phyloP scores from a whole-genome alignment of 352 stramenopile genomes.

The Phytopythium chamaehyphon region DNA sequence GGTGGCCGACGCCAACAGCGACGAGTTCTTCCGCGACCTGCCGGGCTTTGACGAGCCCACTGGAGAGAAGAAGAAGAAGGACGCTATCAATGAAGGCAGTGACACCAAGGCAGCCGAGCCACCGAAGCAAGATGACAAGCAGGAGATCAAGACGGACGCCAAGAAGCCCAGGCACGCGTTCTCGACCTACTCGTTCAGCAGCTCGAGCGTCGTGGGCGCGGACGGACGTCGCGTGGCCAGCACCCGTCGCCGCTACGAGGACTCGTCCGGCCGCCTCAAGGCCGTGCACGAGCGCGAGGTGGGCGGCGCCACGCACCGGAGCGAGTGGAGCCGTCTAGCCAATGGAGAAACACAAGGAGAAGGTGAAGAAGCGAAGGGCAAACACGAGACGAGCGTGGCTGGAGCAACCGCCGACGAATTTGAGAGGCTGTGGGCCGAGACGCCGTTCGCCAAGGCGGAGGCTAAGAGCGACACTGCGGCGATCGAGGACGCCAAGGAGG shows the following conservation, averaged over 20 bases:
- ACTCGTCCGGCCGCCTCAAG: constrained; percentile 41
- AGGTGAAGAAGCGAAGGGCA: constrained; percentile 3
- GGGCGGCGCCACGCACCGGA: constrained; percentile 26
- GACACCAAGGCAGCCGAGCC: constrained; percentile 9
- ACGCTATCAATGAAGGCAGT: neutral
- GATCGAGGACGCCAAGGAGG: constrained; percentile 11
- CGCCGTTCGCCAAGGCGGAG: constrained; percentile 36
- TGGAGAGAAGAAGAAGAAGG: neutral
- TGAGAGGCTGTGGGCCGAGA: constrained; percentile 37
- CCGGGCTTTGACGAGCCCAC: constrained; percentile 6
- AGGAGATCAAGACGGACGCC: neutral
- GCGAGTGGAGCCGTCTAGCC: constrained; percentile 22
- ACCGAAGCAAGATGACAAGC: neutral
- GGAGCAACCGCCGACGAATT: constrained; percentile 38
- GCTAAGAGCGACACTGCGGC: constrained; percentile 13
- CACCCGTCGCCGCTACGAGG: constrained; percentile 34
- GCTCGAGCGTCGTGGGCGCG: constrained; percentile 29
- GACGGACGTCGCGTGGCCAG: constrained; percentile 25
- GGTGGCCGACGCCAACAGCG: constrained; percentile 21
- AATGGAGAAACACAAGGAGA: constrained; percentile 15
- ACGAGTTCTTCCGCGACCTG: constrained; percentile 51
- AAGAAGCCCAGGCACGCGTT: constrained; percentile 10
- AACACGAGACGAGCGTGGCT: constrained; percentile 28
- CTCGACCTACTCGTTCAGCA: constrained; percentile 47
- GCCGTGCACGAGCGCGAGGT: constrained; percentile 34